Evolutionary conservation across 352 stramenopile genomes (phyloP).

Genomic region (Vaucheria bursata): DNA sequence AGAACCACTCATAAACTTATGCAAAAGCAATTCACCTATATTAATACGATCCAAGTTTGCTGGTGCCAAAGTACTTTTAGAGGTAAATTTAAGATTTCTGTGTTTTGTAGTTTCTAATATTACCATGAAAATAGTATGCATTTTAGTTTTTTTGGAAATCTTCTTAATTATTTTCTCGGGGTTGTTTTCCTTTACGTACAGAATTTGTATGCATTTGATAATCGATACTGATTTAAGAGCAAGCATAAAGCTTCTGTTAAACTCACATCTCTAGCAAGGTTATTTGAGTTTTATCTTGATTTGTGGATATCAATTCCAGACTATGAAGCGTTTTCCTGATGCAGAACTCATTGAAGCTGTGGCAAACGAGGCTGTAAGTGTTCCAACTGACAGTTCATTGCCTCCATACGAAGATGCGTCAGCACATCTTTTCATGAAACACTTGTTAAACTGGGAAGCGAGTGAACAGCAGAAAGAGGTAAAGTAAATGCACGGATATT

Average conservation of each 20-base stretch:
- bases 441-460: slow-evolving; percentile 33
- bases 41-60: slow-evolving; percentile 44
- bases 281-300: too few relatives aligned
- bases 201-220: too few relatives aligned
- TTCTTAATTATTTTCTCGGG: too few relatives aligned
- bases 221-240: too few relatives aligned
- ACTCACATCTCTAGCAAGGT: too few relatives aligned
- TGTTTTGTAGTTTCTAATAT: background rate
- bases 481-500: background rate
- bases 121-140: too few relatives aligned
- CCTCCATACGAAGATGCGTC: slow-evolving; percentile 29
- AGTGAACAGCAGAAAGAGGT: slow-evolving; percentile 8
- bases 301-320: too few relatives aligned
- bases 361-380: slow-evolving; percentile 5
- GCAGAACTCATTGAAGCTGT: slow-evolving; percentile 19
- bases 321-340: slow-evolving; percentile 8
- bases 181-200: too few relatives aligned
- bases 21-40: slow-evolving; percentile 9
- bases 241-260: too few relatives aligned
- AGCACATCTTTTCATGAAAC: slow-evolving; percentile 45
- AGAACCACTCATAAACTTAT: slow-evolving; percentile 21
- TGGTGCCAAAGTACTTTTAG: slow-evolving; percentile 33
- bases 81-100: background rate
- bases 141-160: too few relatives aligned
- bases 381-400: slow-evolving; percentile 11